Base-by-base conservation (phyloP, 2,329 filamentous ascomycete species). In the Trichoderma harzianum region DNA sequence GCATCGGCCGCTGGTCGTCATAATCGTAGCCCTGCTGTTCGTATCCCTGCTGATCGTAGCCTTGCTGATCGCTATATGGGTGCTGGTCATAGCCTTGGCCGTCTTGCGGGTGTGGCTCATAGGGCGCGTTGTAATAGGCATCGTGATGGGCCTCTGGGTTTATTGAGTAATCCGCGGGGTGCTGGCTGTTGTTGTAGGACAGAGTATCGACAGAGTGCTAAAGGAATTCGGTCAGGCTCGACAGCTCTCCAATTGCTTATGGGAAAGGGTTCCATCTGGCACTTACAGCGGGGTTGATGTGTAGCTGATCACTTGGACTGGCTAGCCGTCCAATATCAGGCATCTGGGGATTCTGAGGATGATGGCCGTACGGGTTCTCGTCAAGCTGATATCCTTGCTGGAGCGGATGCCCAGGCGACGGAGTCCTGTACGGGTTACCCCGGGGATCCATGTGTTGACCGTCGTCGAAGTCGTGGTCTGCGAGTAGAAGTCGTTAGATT, bases 131-230 rank as follows among this genome's bases (percentile, higher is more conserved):
- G 80, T 92, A 95, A 84, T 97, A 97, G 70, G 90, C 89, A 81
- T 97, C 93, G 79, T 96, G 93, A 78, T 97, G 94, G 72, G 91
- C 90, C 80, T 97, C 91, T 11, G 95, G 94, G 78, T 94, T 90
- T 73, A 97, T 83, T 5, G 90, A 86, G 80, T 96, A 95, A 70
- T 94, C 92, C 72, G 86, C 86, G 55, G 89, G 87, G 73, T 81
- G 80, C 69, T 82, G 81, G 70, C 81, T 82, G 67, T 81, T 83
- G 34, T 85, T 84, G 72, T 87, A 86, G 12, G 82, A 83, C 21
- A 89, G 75, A 75, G 85, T 85, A 67, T 86, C 86, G 10, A 87
- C 79, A 5, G 88, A 89, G 78, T 88, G 86, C 86, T 88, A 53
- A 12, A 51, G 12, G 14, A 11, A 16, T 47, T 14, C 28, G 21